Conservation (phyloP, 495 filamentous ascomycete genomes). For the Penicillium mononematosum region DNA sequence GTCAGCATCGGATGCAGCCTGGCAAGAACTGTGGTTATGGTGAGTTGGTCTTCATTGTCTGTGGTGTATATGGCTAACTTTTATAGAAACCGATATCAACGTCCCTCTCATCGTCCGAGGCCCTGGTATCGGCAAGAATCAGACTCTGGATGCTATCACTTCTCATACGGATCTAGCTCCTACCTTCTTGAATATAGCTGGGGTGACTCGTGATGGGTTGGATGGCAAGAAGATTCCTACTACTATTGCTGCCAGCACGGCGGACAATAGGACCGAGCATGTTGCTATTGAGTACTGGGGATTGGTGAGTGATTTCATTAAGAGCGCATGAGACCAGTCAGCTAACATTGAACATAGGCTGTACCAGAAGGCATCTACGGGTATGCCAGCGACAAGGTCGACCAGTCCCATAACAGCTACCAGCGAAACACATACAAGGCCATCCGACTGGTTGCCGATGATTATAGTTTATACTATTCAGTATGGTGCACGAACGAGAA, state of each 20-base stretch:
- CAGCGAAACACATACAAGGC: slow-evolving; percentile 62
- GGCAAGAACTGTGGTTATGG: slow-evolving; percentile 69
- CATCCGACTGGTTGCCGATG: slow-evolving; percentile 48
- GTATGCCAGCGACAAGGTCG: slow-evolving; percentile 23
- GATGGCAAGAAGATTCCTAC: slow-evolving; percentile 56
- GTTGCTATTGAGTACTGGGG: slow-evolving; percentile 65
- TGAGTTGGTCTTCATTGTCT: slow-evolving; percentile 51
- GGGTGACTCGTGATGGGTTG: slow-evolving; percentile 40
- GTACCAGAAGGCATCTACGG: slow-evolving; percentile 50
- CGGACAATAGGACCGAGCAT: slow-evolving; percentile 51
- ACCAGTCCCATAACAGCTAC: slow-evolving; percentile 21
- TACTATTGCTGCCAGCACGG: slow-evolving; percentile 25
- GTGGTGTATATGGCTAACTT: background rate
- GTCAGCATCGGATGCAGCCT: slow-evolving; percentile 65
- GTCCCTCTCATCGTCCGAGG: slow-evolving; percentile 62
- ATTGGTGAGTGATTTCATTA: slow-evolving; percentile 23
- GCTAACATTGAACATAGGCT: slow-evolving; percentile 24
- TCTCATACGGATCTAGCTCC: slow-evolving; percentile 67
- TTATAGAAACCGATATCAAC: slow-evolving; percentile 63
- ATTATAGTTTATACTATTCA: slow-evolving; percentile 57
- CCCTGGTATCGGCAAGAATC: slow-evolving; percentile 50
- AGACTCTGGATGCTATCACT: slow-evolving; percentile 52
- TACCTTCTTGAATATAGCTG: slow-evolving; percentile 55
- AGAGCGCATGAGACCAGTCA: background rate
- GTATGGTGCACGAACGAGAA: slow-evolving; percentile 61